Percentiles rank a stretch among this genome's conserved stretches.
These are phyloP conservation scores for Trichoderma asperellum DNA, from an alignment of 2,329 filamentous ascomycete species.

Conservation along the genomic window DNA sequence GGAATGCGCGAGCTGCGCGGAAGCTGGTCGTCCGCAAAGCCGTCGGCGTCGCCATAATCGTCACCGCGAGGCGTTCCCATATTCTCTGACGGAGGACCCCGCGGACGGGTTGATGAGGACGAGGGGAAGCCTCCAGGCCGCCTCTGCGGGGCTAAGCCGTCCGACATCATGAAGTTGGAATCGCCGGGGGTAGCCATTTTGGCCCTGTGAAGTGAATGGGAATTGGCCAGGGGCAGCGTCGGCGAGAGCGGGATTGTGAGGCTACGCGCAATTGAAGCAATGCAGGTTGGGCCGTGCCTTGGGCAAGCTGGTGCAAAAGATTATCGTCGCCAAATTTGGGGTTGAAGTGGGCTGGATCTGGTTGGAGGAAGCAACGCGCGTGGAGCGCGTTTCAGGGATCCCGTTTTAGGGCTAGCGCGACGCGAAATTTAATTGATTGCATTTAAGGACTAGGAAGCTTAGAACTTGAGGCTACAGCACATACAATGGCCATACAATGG, in stretches of 20 bases:
- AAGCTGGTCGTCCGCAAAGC: slow-evolving; percentile 67
- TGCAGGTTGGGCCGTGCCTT: not conserved
- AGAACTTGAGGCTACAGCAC: too few species aligned
- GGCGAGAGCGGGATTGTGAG: not conserved
- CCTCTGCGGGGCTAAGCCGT: slow-evolving; percentile 51
- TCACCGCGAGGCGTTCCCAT: slow-evolving; percentile 60
- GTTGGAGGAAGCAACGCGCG: slow-evolving; percentile 32
- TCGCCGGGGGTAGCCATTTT: slow-evolving; percentile 60
- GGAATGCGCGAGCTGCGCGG: slow-evolving; percentile 55
- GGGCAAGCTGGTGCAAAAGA: slow-evolving; percentile 7
- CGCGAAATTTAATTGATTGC: slow-evolving; percentile 48
- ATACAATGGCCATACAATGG: too few species aligned
- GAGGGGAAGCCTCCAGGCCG: slow-evolving; percentile 49
- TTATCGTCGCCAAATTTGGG: slow-evolving; percentile 19
- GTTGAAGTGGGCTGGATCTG: not conserved
- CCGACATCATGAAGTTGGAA: slow-evolving; percentile 61
- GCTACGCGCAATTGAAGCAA: not conserved
- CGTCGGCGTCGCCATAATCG: slow-evolving; percentile 63
- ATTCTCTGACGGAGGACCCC: slow-evolving; percentile 66
- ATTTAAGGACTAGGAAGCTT: slow-evolving; percentile 26
- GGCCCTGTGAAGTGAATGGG: not conserved
- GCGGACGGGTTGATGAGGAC: slow-evolving; percentile 57
- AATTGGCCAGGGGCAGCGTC: not conserved
- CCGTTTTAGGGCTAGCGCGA: slow-evolving; percentile 30
- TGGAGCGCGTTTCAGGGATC: slow-evolving; percentile 41